These are phyloP conservation scores for Suillus ampliporus DNA, from an alignment of 768 basidiomycete genomes.

Conservation along the genomic window DNA sequence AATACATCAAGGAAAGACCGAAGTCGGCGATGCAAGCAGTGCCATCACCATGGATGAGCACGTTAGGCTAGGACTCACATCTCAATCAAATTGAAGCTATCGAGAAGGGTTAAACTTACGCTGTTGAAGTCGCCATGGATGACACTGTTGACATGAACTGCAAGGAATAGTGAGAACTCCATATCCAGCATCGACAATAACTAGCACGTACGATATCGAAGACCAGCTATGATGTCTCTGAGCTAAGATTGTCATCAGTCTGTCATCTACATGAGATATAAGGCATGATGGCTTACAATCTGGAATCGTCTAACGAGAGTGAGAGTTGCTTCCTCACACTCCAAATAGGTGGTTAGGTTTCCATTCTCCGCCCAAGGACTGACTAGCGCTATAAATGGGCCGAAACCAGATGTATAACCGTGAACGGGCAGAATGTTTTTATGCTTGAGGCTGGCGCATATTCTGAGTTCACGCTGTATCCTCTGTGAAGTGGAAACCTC, in stretches of 20 bases:
- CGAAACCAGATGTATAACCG: slow-evolving; percentile 24
- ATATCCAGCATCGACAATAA: neutral
- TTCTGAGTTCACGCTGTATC: slow-evolving; percentile 25
- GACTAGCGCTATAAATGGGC: slow-evolving; percentile 27
- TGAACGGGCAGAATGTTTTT: slow-evolving; percentile 25
- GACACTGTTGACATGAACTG: slow-evolving; percentile 5
- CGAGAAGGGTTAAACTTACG: neutral
- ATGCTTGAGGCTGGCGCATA: slow-evolving; percentile 24
- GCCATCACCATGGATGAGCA: slow-evolving; percentile 44
- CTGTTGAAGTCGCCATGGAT: slow-evolving; percentile 15
- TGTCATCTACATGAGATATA: neutral
- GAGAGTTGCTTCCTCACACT: slow-evolving; percentile 1
- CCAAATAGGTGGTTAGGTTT: slow-evolving; percentile 19
- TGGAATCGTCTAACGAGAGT: slow-evolving; percentile 17
- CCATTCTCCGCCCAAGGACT: slow-evolving; percentile 25
- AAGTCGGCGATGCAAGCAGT: slow-evolving; percentile 49
- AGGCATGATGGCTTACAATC: slow-evolving; percentile 19
- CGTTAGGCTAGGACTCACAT: slow-evolving; percentile 3
- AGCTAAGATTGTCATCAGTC: neutral
- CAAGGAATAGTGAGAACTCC: neutral
- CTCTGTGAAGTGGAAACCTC: slow-evolving; percentile 12
- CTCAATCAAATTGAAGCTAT: neutral
- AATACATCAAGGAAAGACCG: slow-evolving; percentile 47
- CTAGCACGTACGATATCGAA: neutral
- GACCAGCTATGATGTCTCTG: neutral